Percentiles rank a stretch among this genome's conserved stretches.
Conservation (phyloP, 2,329 filamentous ascomycete species). For the Cytospora paraplurivora region DNA sequence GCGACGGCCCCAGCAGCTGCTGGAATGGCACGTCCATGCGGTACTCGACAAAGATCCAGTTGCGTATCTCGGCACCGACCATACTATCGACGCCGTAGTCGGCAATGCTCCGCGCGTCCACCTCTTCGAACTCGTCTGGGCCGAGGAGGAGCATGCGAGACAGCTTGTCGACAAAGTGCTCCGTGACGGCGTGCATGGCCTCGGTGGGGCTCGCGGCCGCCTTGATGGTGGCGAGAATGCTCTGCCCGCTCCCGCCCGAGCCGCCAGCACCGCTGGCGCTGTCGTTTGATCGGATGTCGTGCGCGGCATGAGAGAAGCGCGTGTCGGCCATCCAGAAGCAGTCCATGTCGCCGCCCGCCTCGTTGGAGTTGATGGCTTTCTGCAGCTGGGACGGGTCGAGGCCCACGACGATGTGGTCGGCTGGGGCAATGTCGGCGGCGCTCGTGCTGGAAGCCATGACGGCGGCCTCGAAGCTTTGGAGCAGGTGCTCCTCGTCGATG, state of each 20-base stretch:
- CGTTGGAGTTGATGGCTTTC: conserved; percentile 27
- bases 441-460: conserved; percentile 3
- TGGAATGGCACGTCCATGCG: conserved; percentile 44
- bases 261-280: neutral
- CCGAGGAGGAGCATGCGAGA: conserved; percentile 32
- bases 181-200: conserved; percentile 25
- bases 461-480: conserved; percentile 33
- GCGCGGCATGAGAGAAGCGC: conserved; percentile 31
- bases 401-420: conserved; percentile 35
- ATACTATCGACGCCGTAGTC: conserved; percentile 42
- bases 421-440: neutral
- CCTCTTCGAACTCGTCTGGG: conserved; percentile 24
- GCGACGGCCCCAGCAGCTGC: conserved; percentile 38
- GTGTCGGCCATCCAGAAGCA: conserved; percentile 36
- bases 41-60: conserved; percentile 41
- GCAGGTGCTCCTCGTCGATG: conserved; percentile 36
- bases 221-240: conserved; percentile 30
- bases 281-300: conserved; percentile 26
- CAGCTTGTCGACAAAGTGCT: conserved; percentile 28
- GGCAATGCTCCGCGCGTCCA: conserved; percentile 31
- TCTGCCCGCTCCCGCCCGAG: conserved; percentile 14
- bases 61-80: conserved; percentile 42
- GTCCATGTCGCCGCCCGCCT: conserved; percentile 10
- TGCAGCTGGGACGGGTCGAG: conserved; percentile 32
- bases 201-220: conserved; percentile 23